Evolutionary conservation across 768 basidiomycete genomes (phyloP).

Genomic region (Serpula lacrymans): DNA sequence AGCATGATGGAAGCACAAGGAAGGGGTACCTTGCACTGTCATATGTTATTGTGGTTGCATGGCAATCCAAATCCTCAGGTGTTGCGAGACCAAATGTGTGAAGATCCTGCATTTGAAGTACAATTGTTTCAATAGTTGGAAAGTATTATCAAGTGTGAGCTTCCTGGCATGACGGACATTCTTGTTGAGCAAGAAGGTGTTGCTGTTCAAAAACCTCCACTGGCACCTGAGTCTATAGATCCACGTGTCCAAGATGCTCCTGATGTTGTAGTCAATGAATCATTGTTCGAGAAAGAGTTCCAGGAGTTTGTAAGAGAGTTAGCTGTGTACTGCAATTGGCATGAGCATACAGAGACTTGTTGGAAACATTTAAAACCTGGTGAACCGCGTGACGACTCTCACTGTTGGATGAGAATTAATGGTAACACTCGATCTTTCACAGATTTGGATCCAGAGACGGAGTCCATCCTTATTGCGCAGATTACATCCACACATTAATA

Average conservation of each 20-base stretch:
- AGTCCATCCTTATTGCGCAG: constrained; percentile 7
- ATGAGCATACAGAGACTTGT: constrained; percentile 8
- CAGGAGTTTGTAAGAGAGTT: constrained; percentile 5
- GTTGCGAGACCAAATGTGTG: neutral
- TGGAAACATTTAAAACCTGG: constrained; percentile 11
- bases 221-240: neutral
- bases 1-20: constrained; percentile 41
- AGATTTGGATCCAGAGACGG: constrained; percentile 4
- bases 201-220: neutral
- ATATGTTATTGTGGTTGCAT: constrained; percentile 34
- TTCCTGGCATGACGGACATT: constrained; percentile 4
- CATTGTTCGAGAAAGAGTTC: neutral
- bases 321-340: constrained; percentile 8
- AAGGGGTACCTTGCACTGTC: constrained; percentile 34
- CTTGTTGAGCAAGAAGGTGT: neutral
- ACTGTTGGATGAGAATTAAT: constrained; percentile 3
- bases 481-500: constrained; percentile 7
- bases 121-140: neutral
- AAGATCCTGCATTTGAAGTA: neutral
- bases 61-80: neutral
- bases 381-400: neutral
- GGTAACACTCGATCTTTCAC: constrained; percentile 1
- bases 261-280: neutral
- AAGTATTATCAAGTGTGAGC: constrained; percentile 3
- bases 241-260: neutral